A percentile compares a stretch with the other conserved stretches of the same genome.
Evolutionary conservation across 768 basidiomycete genomes (phyloP).

Genomic region (Boletus patriciae): DNA sequence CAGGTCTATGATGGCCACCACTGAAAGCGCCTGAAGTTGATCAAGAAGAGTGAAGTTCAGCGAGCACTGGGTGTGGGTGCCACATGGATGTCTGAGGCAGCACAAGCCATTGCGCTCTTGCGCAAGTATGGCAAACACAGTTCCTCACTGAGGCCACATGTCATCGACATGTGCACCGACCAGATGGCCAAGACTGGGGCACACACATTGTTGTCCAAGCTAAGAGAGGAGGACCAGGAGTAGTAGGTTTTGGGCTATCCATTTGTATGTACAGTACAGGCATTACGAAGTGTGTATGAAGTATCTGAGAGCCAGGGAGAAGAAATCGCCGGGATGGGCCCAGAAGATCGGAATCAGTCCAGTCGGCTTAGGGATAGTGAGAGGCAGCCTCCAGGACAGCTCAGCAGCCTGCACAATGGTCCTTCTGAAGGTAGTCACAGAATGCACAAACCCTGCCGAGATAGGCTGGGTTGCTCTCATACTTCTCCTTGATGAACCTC

Average conservation of each 20-base stretch:
- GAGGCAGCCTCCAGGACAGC: neutral
- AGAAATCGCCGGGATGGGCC: neutral
- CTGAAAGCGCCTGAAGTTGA: neutral
- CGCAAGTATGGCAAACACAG: neutral
- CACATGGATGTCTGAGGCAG: slow-evolving; percentile 2
- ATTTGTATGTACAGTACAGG: neutral
- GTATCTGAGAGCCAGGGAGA: neutral
- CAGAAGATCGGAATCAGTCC: neutral
- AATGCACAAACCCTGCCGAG: neutral
- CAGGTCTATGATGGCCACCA: neutral
- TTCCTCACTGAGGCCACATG: neutral
- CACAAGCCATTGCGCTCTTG: neutral
- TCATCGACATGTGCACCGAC: neutral
- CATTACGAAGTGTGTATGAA: neutral
- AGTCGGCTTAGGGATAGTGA: neutral
- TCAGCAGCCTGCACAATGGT: neutral
- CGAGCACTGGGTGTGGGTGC: neutral
- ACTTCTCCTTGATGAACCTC: slow-evolving; percentile 2
- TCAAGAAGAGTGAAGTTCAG: neutral
- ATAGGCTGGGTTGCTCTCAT: neutral
- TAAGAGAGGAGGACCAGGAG: neutral
- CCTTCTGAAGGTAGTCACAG: slow-evolving; percentile 1
- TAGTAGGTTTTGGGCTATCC: neutral
- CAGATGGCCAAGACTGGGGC: neutral
- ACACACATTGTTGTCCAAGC: neutral